These are phyloP conservation scores for Syncephalastrum sp. DNA, from an alignment of 371 early-diverging fungal species.

Conservation along the genomic window DNA sequence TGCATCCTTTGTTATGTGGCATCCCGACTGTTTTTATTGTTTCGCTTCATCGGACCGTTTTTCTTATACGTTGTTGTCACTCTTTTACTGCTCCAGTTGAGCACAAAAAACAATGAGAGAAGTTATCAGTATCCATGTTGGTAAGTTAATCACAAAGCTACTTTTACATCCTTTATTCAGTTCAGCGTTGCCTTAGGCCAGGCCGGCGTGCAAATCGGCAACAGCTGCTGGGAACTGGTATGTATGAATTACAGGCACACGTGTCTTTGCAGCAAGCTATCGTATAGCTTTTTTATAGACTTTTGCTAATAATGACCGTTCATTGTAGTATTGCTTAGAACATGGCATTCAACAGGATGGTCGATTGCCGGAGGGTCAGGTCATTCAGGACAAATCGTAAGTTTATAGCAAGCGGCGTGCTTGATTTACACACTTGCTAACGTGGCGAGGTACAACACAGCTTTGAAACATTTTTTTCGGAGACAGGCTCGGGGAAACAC, in stretches of 20 bases:
- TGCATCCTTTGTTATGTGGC: too few relatives aligned
- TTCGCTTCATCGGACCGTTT: too few relatives aligned
- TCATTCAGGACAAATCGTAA: slow-evolving; percentile 13
- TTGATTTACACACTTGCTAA: neutral
- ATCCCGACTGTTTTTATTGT: too few relatives aligned
- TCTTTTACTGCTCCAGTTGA: too few relatives aligned
- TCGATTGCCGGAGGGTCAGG: slow-evolving; percentile 62
- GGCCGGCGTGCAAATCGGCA: slow-evolving; percentile 99
- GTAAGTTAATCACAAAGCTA: neutral
- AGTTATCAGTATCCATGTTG: slow-evolving; percentile 6
- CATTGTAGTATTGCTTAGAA: slow-evolving; percentile 84
- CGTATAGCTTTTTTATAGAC: neutral
- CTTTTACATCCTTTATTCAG: neutral
- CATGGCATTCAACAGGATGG: slow-evolving; percentile 97
- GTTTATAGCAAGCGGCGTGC: neutral
- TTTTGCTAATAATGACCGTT: neutral
- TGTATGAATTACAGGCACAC: neutral
- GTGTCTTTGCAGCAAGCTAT: too few relatives aligned
- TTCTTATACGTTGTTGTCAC: too few relatives aligned
- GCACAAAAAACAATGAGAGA: slow-evolving; percentile 4
- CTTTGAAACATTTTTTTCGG: slow-evolving; percentile 88
- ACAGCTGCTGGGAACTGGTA: slow-evolving; percentile 97
- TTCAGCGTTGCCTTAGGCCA: slow-evolving; percentile 33
- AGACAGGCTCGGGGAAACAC: slow-evolving; percentile 96
- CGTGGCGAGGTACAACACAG: neutral